phyloP scores from a whole-genome alignment of 225 moss, liverwort and hornwort genomes.

The Polytrichum commune region DNA sequence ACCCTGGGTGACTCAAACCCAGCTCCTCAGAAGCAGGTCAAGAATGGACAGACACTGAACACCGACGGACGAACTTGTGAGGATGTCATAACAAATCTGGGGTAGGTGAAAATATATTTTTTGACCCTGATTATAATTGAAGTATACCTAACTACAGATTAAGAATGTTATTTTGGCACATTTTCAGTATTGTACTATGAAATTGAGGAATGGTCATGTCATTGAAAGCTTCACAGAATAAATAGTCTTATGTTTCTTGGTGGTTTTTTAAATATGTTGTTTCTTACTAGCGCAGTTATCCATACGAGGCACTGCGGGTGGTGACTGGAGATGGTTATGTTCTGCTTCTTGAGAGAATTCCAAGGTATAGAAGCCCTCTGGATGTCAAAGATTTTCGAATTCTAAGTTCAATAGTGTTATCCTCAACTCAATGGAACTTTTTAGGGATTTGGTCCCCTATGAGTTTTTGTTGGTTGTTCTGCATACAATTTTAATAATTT shows the following conservation, averaged over 20 bases:
- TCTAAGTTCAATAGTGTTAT: background rate
- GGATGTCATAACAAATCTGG: conserved; percentile 80
- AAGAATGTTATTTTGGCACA: background rate
- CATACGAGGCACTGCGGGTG: conserved; percentile 49
- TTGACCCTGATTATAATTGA: background rate
- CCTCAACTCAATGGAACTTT: background rate
- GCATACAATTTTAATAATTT: background rate
- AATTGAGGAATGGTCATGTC: background rate
- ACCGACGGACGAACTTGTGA: conserved; percentile 95
- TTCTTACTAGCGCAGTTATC: conserved; percentile 39
- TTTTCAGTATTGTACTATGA: background rate
- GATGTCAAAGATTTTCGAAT: background rate
- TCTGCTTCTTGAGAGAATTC: conserved; percentile 56
- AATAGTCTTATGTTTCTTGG: background rate
- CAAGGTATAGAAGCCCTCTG: conserved; percentile 26
- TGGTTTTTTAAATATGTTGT: conserved; percentile 1
- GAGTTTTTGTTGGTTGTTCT: conserved; percentile 4
- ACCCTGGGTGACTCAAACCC: conserved; percentile 72
- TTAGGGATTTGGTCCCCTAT: background rate
- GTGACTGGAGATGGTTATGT: conserved; percentile 49
- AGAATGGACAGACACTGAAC: conserved; percentile 47
- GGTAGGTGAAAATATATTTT: conserved; percentile 30
- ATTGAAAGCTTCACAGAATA: too few relatives aligned
- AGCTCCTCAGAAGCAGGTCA: conserved; percentile 45
- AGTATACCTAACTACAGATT: background rate